Evolutionary conservation across 805 yeast genomes (phyloP), one percentile per base, ranked within the genome.

Genomic region (Debaryomyces maramus): DNA sequence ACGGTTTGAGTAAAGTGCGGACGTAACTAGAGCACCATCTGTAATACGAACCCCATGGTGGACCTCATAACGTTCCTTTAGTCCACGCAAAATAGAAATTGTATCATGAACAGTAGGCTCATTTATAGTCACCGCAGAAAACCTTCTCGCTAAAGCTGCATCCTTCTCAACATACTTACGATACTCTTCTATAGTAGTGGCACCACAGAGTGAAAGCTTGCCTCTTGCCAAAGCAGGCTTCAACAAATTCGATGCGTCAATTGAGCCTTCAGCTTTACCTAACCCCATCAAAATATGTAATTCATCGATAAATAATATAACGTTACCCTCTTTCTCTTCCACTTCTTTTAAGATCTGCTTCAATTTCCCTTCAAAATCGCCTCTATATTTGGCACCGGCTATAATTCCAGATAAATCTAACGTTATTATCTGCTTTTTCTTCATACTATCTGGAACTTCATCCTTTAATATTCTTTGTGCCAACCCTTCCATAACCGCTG

Each of bases 21-120:
- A 97, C 0, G 96, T 85, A 2, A 91, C 97, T 40, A 91, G 71
- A 0, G 99, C 97, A 35, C 89, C 78, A 58, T 91, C 99, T 3
- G 91, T 78, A 43, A 91, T 88, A 47, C 96, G 78, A 6, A 91
- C 99, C 66, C 99, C 99, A 56, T 91, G 99, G 55, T 91, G 99
- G 2, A 91, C 97, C 58, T 91, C 99, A 60, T 91, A 91, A 46
- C 85, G 77, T 56, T 91, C 98, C 60, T 91, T 90, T 54, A 91
- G 73, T 3, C 99, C 99, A 56, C 99, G 79, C 43, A 93, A 70
- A 44, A 91, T 91, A 19, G 95, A 84, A 39, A 91, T 88, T 0
- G 97, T 84, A 60, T 91, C 97, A 44, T 85, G 82, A 2, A 90
- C 96, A 3, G 85, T 72, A 13, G 99, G 99, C 57, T 93, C 98